Evolutionary conservation across 108 stramenopile species (phyloP).

Genomic region (Conticribra weissflogii): DNA sequence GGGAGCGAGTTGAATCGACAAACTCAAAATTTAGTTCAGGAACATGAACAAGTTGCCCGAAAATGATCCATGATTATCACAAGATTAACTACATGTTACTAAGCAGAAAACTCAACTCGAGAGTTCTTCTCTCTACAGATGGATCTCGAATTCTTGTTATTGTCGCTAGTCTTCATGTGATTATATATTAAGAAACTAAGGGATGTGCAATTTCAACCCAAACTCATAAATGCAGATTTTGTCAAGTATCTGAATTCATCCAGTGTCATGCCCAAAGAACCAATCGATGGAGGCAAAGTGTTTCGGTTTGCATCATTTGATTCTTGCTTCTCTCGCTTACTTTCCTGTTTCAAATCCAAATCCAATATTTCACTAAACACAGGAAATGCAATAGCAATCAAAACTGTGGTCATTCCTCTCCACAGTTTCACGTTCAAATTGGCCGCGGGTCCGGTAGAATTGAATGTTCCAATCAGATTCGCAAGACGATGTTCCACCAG

Average conservation of each 20-base stretch:
- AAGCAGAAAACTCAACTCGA: too few species aligned
- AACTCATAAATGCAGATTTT: constrained; percentile 33
- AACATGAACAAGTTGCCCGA: too few species aligned
- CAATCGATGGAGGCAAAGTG: constrained; percentile 53
- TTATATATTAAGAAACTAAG: too few species aligned
- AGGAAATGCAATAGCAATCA: constrained; percentile 61
- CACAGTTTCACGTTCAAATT: constrained; percentile 60
- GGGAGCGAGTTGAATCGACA: too few species aligned
- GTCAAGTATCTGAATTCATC: constrained; percentile 75
- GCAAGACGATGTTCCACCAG: constrained; percentile 48
- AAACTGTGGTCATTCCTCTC: constrained; percentile 73
- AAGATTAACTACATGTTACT: too few species aligned
- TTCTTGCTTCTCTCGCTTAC: neutral
- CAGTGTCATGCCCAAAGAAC: constrained; percentile 47
- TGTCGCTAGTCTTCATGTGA: too few species aligned
- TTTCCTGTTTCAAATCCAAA: neutral
- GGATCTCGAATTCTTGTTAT: neutral
- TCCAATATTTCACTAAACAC: neutral
- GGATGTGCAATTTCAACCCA: too few species aligned
- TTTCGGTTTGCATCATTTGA: too few species aligned
- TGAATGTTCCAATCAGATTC: constrained; percentile 64
- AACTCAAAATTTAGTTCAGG: too few species aligned
- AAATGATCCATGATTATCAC: too few species aligned
- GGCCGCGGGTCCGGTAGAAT: constrained; percentile 55
- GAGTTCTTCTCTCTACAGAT: too few species aligned